Conservation (phyloP, 352 stramenopile species). For the Elongisporangium anandrum region DNA sequence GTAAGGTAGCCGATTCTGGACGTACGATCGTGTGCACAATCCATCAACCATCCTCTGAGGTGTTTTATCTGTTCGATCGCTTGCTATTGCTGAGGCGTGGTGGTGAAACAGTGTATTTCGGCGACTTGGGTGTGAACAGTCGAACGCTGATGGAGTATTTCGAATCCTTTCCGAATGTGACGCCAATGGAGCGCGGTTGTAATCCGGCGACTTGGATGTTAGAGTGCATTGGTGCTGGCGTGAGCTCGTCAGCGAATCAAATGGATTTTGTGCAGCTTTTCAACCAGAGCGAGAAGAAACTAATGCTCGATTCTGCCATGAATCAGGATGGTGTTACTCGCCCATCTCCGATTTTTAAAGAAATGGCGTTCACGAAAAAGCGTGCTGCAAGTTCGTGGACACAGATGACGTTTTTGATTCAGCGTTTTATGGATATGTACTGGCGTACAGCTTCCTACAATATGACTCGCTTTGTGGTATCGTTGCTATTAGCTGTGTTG, state of each 20-base stretch:
- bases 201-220: conserved; percentile 92
- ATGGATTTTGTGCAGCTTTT: conserved; percentile 21
- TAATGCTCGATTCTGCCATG: conserved; percentile 16
- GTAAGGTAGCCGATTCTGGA: conserved; percentile 48
- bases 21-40: conserved; percentile 89
- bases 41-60: conserved; percentile 81
- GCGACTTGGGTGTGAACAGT: conserved; percentile 54
- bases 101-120: conserved; percentile 79
- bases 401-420: conserved; percentile 28
- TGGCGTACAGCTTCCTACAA: conserved; percentile 66
- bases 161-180: conserved; percentile 54
- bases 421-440: conserved; percentile 32
- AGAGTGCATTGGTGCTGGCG: conserved; percentile 36
- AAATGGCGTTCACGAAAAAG: conserved; percentile 28
- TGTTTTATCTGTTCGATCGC: conserved; percentile 84
- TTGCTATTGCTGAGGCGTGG: conserved; percentile 85
- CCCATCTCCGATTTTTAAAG: conserved; percentile 6
- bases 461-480: conserved; percentile 46
- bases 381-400: conserved; percentile 19
- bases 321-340: conserved; percentile 19
- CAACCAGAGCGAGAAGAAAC: conserved; percentile 18
- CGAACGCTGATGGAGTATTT: conserved; percentile 56
- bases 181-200: conserved; percentile 39
- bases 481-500: conserved; percentile 23
- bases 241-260: conserved; percentile 17